These are phyloP conservation scores for Mucor plumbeus DNA, from an alignment of 371 early-diverging fungal genomes.

Conservation along the genomic window DNA sequence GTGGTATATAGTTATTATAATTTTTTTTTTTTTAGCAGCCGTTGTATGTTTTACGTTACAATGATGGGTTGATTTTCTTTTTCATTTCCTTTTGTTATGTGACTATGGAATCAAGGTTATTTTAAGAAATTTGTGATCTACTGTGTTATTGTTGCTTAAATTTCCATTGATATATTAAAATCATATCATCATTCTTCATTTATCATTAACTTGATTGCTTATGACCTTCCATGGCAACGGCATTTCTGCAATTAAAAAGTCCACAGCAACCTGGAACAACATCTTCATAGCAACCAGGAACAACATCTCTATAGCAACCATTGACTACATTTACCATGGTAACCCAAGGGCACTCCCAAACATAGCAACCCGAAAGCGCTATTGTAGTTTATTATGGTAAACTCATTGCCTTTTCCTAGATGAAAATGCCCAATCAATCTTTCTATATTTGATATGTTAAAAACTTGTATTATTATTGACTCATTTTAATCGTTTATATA, in stretches of 20 bases:
- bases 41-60: not conserved
- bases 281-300: not conserved
- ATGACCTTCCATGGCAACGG: too few species aligned
- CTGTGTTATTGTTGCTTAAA: too few species aligned
- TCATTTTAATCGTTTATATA: too few species aligned
- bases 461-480: too few species aligned
- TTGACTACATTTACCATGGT: not conserved
- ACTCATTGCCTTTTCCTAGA: not conserved
- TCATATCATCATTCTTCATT: too few species aligned
- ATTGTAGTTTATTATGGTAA: not conserved
- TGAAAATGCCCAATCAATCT: not conserved
- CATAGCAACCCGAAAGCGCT: not conserved
- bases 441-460: not conserved
- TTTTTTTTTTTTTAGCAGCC: not conserved
- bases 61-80: not conserved
- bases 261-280: not conserved
- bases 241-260: too few species aligned
- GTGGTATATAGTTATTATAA: not conserved
- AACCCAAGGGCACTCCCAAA: slow-evolving; percentile 1
- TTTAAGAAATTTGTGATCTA: not conserved
- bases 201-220: too few species aligned
- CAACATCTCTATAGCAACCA: not conserved
- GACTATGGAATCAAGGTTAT: not conserved
- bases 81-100: not conserved
- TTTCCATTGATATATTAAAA: too few species aligned